These are phyloP conservation scores for Sarocladium oryzae DNA, from an alignment of 2,329 filamentous ascomycete species.

Conservation along the genomic window DNA sequence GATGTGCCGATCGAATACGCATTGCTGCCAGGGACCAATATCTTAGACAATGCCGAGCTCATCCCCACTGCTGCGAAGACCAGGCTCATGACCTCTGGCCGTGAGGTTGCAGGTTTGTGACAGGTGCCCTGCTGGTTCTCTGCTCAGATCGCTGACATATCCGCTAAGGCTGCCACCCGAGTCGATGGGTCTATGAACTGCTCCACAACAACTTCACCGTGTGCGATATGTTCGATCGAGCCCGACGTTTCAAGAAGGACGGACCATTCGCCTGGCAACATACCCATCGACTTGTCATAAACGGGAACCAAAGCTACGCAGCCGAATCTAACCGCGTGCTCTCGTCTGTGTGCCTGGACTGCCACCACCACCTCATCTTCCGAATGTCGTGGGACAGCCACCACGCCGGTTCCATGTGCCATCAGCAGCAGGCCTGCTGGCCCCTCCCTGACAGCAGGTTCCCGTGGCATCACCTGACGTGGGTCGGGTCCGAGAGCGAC, in stretches of 20 bases:
- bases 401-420: constrained; percentile 23
- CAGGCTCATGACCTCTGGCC: not conserved
- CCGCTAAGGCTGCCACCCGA: constrained; percentile 28
- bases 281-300: constrained; percentile 29
- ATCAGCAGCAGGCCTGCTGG: constrained; percentile 26
- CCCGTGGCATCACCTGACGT: constrained; percentile 33
- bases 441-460: constrained; percentile 27
- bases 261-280: constrained; percentile 28
- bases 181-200: constrained; percentile 35
- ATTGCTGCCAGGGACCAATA: not conserved
- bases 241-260: constrained; percentile 22
- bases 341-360: constrained; percentile 33
- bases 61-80: not conserved
- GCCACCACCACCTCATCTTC: constrained; percentile 36
- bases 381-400: constrained; percentile 26
- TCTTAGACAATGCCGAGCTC: not conserved
- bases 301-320: constrained; percentile 32
- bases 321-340: constrained; percentile 21
- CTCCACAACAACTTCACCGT: constrained; percentile 29
- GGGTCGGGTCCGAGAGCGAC: constrained; percentile 25
- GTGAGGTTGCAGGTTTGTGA: constrained; percentile 3
- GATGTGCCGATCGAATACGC: not conserved
- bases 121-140: not conserved
- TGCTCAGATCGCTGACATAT: not conserved
- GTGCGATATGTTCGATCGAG: constrained; percentile 30